Percentiles rank a stretch among this genome's conserved stretches.
phyloP scores from a whole-genome alignment of 176 grass and related monocot genomes.

The Carex cristatella region DNA sequence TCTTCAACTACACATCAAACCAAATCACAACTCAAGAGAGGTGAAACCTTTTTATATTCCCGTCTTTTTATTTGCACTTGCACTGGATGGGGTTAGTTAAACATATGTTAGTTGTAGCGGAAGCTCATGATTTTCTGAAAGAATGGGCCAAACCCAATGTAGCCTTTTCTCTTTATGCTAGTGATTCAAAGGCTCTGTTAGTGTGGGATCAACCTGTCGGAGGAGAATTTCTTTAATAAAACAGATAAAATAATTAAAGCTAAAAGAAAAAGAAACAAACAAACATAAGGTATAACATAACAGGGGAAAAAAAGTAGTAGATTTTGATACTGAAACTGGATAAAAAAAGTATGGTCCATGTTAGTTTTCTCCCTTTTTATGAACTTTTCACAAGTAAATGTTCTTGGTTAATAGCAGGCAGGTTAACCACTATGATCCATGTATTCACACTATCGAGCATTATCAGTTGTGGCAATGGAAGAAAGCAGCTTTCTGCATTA shows the following conservation, averaged over 20 bases:
- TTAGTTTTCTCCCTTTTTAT: neutral
- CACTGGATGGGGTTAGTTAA: neutral
- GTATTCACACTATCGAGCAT: neutral
- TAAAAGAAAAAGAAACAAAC: neutral
- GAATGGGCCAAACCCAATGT: neutral
- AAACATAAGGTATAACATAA: neutral
- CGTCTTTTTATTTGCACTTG: neutral
- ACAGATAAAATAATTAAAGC: neutral
- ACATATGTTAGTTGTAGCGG: slow-evolving; percentile 7
- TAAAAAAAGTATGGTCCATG: neutral
- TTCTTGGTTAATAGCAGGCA: neutral
- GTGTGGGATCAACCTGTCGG: slow-evolving; percentile 18
- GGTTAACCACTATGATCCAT: neutral
- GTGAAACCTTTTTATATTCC: neutral
- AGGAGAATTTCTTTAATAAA: neutral
- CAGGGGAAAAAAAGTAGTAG: neutral
- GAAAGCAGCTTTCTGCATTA: neutral
- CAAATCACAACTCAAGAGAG: neutral
- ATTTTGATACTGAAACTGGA: neutral
- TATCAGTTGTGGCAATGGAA: neutral
- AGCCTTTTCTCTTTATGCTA: neutral
- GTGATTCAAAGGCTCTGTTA: slow-evolving; percentile 23
- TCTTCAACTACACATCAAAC: neutral
- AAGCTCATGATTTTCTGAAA: slow-evolving; percentile 12
- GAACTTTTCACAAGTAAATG: neutral